These are phyloP conservation scores for Ogataea chonburiensis DNA, from an alignment of 805 yeast genomes.

Conservation along the genomic window DNA sequence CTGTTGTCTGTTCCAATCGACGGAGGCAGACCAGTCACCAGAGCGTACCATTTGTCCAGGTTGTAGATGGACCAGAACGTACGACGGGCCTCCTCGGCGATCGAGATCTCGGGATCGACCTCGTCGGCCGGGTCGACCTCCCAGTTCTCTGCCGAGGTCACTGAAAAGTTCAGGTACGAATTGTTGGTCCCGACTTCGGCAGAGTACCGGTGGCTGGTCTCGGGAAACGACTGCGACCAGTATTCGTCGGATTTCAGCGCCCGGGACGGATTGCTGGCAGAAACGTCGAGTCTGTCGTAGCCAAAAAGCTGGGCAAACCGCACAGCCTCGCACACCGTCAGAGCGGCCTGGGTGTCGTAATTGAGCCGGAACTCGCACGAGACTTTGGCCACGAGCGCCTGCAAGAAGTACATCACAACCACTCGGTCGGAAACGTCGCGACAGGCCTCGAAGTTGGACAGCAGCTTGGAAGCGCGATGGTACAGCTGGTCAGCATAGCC, in stretches of 20 bases:
- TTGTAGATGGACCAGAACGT: conserved; percentile 35
- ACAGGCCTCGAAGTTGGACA: conserved; percentile 22
- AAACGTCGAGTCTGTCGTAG: conserved; percentile 32
- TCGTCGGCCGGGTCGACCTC: conserved; percentile 18
- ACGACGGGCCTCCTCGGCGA: conserved; percentile 31
- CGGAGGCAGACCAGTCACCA: conserved; percentile 33
- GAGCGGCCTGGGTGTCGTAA: conserved; percentile 29
- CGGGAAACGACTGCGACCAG: conserved; percentile 2
- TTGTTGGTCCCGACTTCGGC: neutral
- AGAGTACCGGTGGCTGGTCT: neutral
- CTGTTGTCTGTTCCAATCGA: conserved; percentile 29
- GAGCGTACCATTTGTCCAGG: conserved; percentile 33
- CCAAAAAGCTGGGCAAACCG: conserved; percentile 32
- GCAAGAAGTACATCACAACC: conserved; percentile 27
- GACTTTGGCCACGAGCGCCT: conserved; percentile 26
- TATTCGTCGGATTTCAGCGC: neutral
- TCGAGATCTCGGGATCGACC: conserved; percentile 26
- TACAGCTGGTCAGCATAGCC: conserved; percentile 21
- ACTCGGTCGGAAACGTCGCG: conserved; percentile 16
- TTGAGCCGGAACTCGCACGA: conserved; percentile 28
- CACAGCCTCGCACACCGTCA: conserved; percentile 28
- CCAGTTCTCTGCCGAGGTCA: neutral
- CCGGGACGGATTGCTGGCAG: conserved; percentile 5
- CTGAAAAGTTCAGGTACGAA: neutral
- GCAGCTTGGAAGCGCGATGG: conserved; percentile 15